A percentile compares a stretch with the other conserved stretches of the same genome.
These are phyloP conservation scores for Wickerhamiella sergipiensis DNA, from an alignment of 805 yeast genomes.

Conservation along the genomic window DNA sequence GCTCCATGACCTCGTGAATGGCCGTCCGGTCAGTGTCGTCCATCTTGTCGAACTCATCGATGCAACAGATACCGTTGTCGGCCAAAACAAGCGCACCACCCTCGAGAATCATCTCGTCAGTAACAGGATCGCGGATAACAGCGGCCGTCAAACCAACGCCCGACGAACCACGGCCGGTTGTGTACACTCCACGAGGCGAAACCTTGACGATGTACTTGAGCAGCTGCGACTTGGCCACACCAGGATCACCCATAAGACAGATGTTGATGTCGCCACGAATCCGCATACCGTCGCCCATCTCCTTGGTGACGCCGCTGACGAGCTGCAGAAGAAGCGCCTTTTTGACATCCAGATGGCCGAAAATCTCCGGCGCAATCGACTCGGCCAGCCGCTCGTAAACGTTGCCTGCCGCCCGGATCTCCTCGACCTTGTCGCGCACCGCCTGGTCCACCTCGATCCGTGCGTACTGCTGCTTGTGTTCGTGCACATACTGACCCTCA, in stretches of 20 bases:
- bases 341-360: slow-evolving; percentile 85
- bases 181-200: slow-evolving; percentile 92
- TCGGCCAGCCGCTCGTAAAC: slow-evolving; percentile 67
- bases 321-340: slow-evolving; percentile 73
- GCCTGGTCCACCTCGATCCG: slow-evolving; percentile 41
- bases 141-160: slow-evolving; percentile 99
- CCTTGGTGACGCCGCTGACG: slow-evolving; percentile 92
- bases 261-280: slow-evolving; percentile 95
- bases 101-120: slow-evolving; percentile 95
- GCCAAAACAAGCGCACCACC: slow-evolving; percentile 97
- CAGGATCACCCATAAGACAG: slow-evolving; percentile 98
- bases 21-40: slow-evolving; percentile 95
- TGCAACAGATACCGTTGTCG: slow-evolving; percentile 95
- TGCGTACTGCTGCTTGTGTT: slow-evolving; percentile 81
- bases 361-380: slow-evolving; percentile 96
- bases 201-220: slow-evolving; percentile 80
- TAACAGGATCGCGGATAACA: slow-evolving; percentile 96
- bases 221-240: slow-evolving; percentile 96
- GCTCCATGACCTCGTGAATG: slow-evolving; percentile 98
- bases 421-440: slow-evolving; percentile 40
- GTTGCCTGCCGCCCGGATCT: slow-evolving; percentile 46
- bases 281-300: slow-evolving; percentile 90
- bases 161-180: slow-evolving; percentile 97
- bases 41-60: slow-evolving; percentile 98
- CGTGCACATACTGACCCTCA: slow-evolving; percentile 73